Evolutionary conservation across 2,329 filamentous ascomycete species (phyloP), one percentile per base, ranked within the genome.

Genomic region (Biscogniauxia sp.): DNA sequence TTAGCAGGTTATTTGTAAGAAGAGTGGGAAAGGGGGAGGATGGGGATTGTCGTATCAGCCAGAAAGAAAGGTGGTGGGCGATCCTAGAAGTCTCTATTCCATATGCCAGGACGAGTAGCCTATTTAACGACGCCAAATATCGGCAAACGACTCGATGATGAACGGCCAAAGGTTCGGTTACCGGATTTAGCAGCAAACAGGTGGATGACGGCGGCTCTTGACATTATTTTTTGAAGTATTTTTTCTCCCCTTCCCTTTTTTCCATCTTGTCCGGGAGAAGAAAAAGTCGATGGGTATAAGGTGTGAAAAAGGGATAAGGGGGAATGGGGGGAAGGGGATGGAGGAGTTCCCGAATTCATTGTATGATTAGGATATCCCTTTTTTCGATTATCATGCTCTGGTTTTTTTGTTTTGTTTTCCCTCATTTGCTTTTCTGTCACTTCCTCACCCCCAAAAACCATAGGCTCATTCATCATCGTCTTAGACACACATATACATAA

Each of bases 351-450:
- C 37, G 11, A 45, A 45, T 45, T 45, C 37, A 62, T 61, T 71
- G 75, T 77, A 77, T 69, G 71, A 76, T 68, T 77, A 78, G 70
- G 73, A 78, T 77, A 77, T 76, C 73, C 74, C 66, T 66, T 66
- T 68, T 59, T 67, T 32, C 28, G 28, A 13, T 32, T n/a, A 45
- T 45, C 37, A 45, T 6, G 28, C 28, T n/a, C 28, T 45, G 13
- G 13, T 11, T 11, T 45, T n/a, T 45, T 45, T 45, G n/a, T n/a
- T n/a, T n/a, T n/a, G n/a, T n/a, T n/a, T n/a, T n/a, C n/a, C n/a
- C 11, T 45, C 11, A 15, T 13, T 45, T n/a, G 37, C 17, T n/a
- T 45, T 45, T n/a, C 11, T 45, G 3, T 45, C 37, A 9, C 37
- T 45, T 6, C 17, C 17, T 17, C 37, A 13, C 37, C 13, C 8